A percentile compares a stretch with the other conserved stretches of the same genome.
Conservation (phyloP, 306 rosid genomes). For the Urtica urens region DNA sequence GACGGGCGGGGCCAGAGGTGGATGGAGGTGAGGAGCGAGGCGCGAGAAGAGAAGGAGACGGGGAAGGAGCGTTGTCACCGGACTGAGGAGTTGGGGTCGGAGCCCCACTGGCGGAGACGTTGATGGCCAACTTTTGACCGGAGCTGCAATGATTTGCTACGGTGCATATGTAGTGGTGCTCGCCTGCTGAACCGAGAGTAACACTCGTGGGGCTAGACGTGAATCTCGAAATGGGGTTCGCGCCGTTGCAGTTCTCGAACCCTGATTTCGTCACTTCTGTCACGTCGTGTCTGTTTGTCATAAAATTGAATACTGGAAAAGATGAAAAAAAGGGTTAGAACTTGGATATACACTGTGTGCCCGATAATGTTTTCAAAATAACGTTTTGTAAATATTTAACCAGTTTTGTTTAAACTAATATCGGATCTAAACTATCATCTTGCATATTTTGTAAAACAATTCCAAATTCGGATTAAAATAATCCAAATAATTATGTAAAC, state of each 20-base stretch:
- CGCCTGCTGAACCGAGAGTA: conserved; percentile 29
- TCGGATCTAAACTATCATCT: too few relatives aligned
- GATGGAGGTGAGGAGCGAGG: conserved; percentile 14
- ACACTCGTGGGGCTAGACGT: conserved; percentile 29
- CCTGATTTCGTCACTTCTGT: conserved; percentile 41
- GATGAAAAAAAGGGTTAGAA: not conserved
- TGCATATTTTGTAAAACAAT: too few relatives aligned
- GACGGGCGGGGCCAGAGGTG: conserved; percentile 3
- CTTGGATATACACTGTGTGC: not conserved
- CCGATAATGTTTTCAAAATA: too few relatives aligned
- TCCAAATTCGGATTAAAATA: too few relatives aligned
- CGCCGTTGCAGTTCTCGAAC: conserved; percentile 30
- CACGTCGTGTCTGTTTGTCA: conserved; percentile 28
- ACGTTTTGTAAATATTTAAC: too few relatives aligned
- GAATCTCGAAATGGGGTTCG: not conserved
- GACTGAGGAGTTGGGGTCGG: conserved; percentile 43
- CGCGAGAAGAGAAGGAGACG: conserved; percentile 17
- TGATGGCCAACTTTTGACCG: conserved; percentile 52
- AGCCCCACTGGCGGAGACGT: conserved; percentile 19
- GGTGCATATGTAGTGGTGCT: conserved; percentile 45
- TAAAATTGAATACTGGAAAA: conserved; percentile 40
- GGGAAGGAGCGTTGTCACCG: conserved; percentile 7
- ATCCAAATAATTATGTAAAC: too few relatives aligned
- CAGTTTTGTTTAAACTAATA: too few relatives aligned
- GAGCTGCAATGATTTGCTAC: conserved; percentile 23